Conservation (phyloP, 192 early-diverging fungal species). For the Polychytrium aggregatum region DNA sequence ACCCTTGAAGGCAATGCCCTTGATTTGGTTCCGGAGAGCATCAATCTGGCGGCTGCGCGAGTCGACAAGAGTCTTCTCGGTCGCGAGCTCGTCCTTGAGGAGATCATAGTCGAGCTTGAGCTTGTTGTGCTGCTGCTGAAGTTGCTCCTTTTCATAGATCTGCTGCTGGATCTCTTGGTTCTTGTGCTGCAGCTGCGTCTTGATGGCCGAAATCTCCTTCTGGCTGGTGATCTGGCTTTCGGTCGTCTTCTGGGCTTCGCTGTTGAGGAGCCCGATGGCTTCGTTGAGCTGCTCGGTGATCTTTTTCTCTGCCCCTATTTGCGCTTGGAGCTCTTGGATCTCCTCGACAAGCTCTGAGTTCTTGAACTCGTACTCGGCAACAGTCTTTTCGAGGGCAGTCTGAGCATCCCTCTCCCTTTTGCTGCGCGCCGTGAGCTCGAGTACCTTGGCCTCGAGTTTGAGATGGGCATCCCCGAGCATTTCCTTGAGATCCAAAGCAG, state of each 20-base stretch:
- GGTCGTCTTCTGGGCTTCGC: not conserved
- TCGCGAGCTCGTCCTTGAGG: not conserved
- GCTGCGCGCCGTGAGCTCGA: not conserved
- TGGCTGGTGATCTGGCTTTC: not conserved
- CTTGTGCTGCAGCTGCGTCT: not conserved
- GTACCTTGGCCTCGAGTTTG: not conserved
- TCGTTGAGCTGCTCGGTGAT: not conserved
- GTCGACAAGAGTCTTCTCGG: not conserved
- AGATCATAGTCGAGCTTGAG: not conserved
- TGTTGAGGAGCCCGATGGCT: not conserved
- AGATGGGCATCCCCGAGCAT: not conserved
- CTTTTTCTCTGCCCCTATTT: not conserved
- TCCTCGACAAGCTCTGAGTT: not conserved
- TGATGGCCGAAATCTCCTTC: not conserved
- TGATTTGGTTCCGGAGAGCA: not conserved
- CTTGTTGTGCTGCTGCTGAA: not conserved
- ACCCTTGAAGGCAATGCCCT: not conserved
- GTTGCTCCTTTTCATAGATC: not conserved
- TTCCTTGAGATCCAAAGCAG: not conserved
- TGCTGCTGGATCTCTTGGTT: not conserved
- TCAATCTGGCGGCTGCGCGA: slow-evolving; percentile 5
- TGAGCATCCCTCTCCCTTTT: not conserved
- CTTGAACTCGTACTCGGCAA: not conserved
- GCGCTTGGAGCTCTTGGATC: not conserved
- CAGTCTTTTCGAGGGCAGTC: too few relatives aligned